Conservation (phyloP, 768 basidiomycete species). For the Russula vinacea region DNA sequence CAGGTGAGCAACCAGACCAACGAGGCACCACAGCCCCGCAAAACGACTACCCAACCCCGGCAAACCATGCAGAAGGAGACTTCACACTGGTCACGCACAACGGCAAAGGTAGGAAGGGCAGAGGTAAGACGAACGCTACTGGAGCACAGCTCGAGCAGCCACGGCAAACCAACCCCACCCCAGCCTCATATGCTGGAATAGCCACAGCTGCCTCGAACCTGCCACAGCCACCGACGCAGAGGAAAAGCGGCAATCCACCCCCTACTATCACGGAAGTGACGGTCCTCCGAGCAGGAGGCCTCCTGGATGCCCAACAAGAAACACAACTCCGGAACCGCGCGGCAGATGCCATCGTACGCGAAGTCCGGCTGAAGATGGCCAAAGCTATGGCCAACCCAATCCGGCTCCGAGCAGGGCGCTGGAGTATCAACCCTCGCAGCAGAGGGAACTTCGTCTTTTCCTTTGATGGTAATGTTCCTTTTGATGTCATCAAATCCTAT, state of each 20-base stretch:
- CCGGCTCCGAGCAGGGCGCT: background rate
- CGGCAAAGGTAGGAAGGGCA: background rate
- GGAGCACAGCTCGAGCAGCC: no score
- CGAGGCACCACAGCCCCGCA: no score
- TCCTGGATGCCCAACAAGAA: fast-evolving
- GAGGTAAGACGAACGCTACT: no score
- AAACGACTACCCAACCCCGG: no score
- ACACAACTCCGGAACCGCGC: background rate
- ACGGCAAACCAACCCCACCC: background rate
- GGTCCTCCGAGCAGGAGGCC: background rate
- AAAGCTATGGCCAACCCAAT: background rate
- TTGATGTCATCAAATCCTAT: fast-evolving
- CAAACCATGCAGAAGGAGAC: no score
- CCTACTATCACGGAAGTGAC: background rate
- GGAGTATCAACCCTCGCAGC: background rate
- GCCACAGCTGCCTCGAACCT: background rate
- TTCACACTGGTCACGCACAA: background rate
- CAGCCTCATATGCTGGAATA: background rate
- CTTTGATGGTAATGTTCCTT: background rate
- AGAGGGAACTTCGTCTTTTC: background rate
- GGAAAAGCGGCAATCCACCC: fast-evolving
- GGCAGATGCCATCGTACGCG: background rate
- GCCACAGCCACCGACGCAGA: background rate
- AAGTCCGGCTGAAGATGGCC: background rate
- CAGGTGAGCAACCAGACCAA: no score